These are phyloP conservation scores for Cyberlindnera xishuangbannaensis DNA, from an alignment of 805 yeast genomes.

Conservation along the genomic window DNA sequence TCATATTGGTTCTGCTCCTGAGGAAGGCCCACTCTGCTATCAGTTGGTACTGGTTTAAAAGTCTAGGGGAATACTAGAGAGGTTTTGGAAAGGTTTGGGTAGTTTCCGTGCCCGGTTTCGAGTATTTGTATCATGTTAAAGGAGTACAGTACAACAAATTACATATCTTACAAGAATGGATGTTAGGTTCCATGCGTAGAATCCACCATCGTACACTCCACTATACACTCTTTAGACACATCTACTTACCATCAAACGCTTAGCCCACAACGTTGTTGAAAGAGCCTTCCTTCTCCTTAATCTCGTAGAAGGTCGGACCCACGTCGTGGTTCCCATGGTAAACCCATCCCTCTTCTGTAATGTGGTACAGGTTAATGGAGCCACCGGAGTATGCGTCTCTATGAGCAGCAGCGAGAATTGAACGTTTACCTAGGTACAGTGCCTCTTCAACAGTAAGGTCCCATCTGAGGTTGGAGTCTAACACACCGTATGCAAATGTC, in stretches of 20 bases:
- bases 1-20: no score
- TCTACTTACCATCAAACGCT: neutral
- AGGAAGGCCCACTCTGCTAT: no score
- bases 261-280: slow-evolving; percentile 64
- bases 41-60: no score
- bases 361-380: slow-evolving; percentile 87
- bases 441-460: slow-evolving; percentile 92
- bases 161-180: no score
- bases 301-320: slow-evolving; percentile 86
- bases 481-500: slow-evolving; percentile 97
- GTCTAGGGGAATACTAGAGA: no score
- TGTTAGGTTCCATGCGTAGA: no score
- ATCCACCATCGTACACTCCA: no score
- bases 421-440: slow-evolving; percentile 86
- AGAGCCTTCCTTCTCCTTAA: slow-evolving; percentile 81
- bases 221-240: no score
- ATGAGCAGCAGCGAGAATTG: slow-evolving; percentile 95
- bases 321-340: slow-evolving; percentile 95
- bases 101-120: no score
- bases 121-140: no score
- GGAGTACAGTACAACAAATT: neutral
- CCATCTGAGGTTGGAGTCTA: slow-evolving; percentile 90
- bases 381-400: slow-evolving; percentile 99
- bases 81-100: no score
- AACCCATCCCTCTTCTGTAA: slow-evolving; percentile 90